Base-by-base conservation (phyloP, 1,284 basidiomycete genomes). In the Cryptococcus maquisensis region DNA sequence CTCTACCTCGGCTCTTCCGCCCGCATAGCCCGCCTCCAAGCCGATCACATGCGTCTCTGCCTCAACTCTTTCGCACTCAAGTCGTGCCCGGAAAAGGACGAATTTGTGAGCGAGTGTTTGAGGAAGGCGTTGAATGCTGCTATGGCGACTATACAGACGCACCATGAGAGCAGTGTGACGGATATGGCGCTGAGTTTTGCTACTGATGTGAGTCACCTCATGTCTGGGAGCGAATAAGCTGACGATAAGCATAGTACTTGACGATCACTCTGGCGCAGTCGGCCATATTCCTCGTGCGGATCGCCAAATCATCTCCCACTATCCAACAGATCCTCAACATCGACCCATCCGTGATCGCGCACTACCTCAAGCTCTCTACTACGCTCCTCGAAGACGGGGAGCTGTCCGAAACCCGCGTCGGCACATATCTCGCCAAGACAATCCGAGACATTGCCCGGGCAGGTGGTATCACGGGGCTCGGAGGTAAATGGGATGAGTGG, bases 191-290 rank as follows among this genome's bases (percentile, higher is more conserved):
- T 71, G 47, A 65, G 64, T 45, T 71, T 68, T 52, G 69, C 67
- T 1, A 65, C 66, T 2, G 69, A 71, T 52, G 67, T 68, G 52
- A 60, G 66, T 62, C 4, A n/a, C 24, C 9, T 21, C 16, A 16
- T 44, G 43, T 9, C 18, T 16, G 18, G 18, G 20, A 26, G 16
- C 4, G 41, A 15, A 12, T 21, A 12, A 15, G 35, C 20, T 35
- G 26, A 24, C 12, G 16, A 3, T 3, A 24, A 4, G 4, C 42
- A 15, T 40, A 68, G 66, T 69, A 71, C 54, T 51, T 69, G 9
- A 68, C 66, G 3, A 68, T 66, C 44, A 65, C 69, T 1, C 60
- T 71, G 7, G 60, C 69, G 3, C 67, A 71, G 52, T 63, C 69
- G 4, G 69, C 69, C 12, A 55, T 68, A 37, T 71, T 71, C 56